Conservation (phyloP, 1,284 basidiomycete species). For the Ustilago loliicola region DNA sequence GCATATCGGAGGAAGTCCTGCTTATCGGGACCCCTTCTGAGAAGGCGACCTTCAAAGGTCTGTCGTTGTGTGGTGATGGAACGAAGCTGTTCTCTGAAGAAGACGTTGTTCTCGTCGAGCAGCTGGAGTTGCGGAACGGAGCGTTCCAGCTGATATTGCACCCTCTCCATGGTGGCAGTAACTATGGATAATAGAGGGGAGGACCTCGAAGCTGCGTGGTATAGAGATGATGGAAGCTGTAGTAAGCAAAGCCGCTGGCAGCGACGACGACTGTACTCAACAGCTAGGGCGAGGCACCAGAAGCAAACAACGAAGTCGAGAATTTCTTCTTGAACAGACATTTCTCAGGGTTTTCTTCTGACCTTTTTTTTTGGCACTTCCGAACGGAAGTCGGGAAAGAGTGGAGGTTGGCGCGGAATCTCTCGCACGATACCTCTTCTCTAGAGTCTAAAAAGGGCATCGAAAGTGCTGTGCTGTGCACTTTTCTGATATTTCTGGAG, state of each 20-base stretch:
- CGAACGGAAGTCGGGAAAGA: neutral
- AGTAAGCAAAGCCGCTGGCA: neutral
- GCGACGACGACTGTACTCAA: neutral
- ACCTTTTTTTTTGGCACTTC: slow-evolving; percentile 2
- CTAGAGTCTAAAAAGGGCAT: neutral
- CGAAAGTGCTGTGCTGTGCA: slow-evolving; percentile 5
- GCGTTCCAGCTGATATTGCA: slow-evolving; percentile 94
- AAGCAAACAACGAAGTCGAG: neutral
- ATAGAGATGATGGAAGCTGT: neutral
- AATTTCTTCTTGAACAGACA: slow-evolving; percentile 3
- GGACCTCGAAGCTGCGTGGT: neutral
- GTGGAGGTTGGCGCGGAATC: neutral
- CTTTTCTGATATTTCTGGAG: neutral
- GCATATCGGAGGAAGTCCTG: slow-evolving; percentile 91
- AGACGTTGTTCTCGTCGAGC: slow-evolving; percentile 86
- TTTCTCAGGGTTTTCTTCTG: slow-evolving; percentile 3
- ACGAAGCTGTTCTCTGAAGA: slow-evolving; percentile 79
- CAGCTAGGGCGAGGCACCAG: neutral
- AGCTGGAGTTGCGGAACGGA: slow-evolving; percentile 97
- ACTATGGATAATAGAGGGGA: neutral
- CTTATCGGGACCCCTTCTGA: slow-evolving; percentile 85
- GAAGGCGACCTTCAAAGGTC: slow-evolving; percentile 83
- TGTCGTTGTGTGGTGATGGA: slow-evolving; percentile 89
- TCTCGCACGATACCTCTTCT: slow-evolving; percentile 14
- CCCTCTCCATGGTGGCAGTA: slow-evolving; percentile 83